These are phyloP conservation scores for Hemisphaericaspora subhashii DNA, from an alignment of 1,139 yeast species.

Conservation along the genomic window DNA sequence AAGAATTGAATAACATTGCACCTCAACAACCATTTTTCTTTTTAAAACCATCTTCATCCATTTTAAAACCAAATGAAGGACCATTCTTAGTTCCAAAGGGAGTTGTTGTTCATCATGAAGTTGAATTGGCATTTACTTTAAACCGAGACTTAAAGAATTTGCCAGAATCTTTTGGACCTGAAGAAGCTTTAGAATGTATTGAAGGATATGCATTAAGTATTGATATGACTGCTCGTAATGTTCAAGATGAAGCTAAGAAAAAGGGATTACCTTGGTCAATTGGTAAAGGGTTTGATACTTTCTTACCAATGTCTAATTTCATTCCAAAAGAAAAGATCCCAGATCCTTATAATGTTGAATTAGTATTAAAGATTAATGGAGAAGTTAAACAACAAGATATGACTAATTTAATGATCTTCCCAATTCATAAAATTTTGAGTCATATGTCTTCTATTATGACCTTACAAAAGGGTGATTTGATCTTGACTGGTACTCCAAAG, in stretches of 20 bases:
- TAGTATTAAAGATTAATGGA: slow-evolving; percentile 72
- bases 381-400: slow-evolving; percentile 68
- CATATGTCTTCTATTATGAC: slow-evolving; percentile 89
- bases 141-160: slow-evolving; percentile 64
- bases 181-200: slow-evolving; percentile 74
- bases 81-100: slow-evolving; percentile 85
- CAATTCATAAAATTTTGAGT: slow-evolving; percentile 75
- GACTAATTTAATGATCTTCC: slow-evolving; percentile 86
- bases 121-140: slow-evolving; percentile 82
- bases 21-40: slow-evolving; percentile 91
- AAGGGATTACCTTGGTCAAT: slow-evolving; percentile 97
- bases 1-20: slow-evolving; percentile 76
- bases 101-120: slow-evolving; percentile 83
- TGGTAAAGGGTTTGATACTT: slow-evolving; percentile 96
- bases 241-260: slow-evolving; percentile 90
- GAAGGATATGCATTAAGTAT: slow-evolving; percentile 85
- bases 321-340: slow-evolving; percentile 66
- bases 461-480: slow-evolving; percentile 83
- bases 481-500: slow-evolving; percentile 94
- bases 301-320: slow-evolving; percentile 75
- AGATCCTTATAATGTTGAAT: slow-evolving; percentile 71
- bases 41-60: slow-evolving; percentile 76
- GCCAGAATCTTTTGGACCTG: slow-evolving; percentile 55
- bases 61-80: slow-evolving; percentile 62
- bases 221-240: slow-evolving; percentile 94